These are phyloP conservation scores for Heliosperma pusillum DNA, from an alignment of 148 eudicot genomes.

Conservation along the genomic window DNA sequence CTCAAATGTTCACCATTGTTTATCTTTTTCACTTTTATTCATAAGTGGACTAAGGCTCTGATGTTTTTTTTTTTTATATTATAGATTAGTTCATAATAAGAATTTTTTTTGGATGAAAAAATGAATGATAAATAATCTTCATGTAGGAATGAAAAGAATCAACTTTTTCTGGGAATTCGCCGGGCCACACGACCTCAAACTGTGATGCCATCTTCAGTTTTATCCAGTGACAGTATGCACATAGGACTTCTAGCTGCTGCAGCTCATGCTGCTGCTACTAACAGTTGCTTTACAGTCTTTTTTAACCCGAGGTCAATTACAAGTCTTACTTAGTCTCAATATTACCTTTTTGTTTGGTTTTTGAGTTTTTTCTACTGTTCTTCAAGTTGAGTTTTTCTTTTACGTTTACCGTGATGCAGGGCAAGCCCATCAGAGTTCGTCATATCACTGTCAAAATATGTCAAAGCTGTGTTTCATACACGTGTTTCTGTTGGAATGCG, in stretches of 20 bases:
- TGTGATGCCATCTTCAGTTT: constrained; percentile 98
- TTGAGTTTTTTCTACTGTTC: background rate
- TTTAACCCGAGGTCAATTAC: constrained; percentile 76
- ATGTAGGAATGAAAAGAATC: constrained; percentile 92
- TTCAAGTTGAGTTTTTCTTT: constrained; percentile 11
- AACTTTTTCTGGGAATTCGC: constrained; percentile 93
- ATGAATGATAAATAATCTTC: background rate
- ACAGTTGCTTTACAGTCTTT: constrained; percentile 91
- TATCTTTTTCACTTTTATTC: background rate
- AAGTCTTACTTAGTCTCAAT: constrained; percentile 1
- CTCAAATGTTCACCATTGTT: background rate
- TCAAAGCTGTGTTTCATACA: constrained; percentile 92
- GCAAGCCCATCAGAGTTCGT: constrained; percentile 97
- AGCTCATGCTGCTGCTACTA: constrained; percentile 98
- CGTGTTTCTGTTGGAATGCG: constrained; percentile 99
- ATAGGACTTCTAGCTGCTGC: constrained; percentile 99
- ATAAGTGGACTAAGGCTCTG: background rate
- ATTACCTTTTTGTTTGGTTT: background rate
- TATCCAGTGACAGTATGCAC: constrained; percentile 99
- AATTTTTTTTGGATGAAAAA: background rate
- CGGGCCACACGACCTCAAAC: constrained; percentile 93
- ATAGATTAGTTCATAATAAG: background rate
- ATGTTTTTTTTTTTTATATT: no score
- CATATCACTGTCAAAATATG: constrained; percentile 84
- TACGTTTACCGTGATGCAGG: constrained; percentile 41